A percentile compares a stretch with the other conserved stretches of the same genome.
These are phyloP conservation scores for Beauveria scarabaeidicola DNA, from an alignment of 2,329 filamentous ascomycete genomes.

Conservation along the genomic window DNA sequence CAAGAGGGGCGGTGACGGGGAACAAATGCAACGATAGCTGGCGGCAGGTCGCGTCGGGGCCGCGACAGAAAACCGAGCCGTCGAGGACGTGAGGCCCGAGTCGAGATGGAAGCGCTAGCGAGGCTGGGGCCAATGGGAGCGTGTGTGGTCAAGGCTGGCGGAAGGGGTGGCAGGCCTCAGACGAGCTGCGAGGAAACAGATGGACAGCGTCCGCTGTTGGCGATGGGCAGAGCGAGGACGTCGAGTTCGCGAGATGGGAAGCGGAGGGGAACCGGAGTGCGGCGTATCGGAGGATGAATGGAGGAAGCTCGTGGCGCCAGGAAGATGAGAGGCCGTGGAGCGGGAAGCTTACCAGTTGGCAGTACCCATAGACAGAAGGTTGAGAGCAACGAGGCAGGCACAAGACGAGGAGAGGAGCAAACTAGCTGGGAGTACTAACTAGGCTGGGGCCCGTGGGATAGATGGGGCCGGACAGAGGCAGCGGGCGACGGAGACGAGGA, in stretches of 20 bases:
- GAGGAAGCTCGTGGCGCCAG: conserved; percentile 8
- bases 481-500: not conserved
- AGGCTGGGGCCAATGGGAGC: conserved; percentile 4
- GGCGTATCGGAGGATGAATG: conserved; percentile 10
- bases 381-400: not conserved
- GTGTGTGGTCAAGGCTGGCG: not conserved
- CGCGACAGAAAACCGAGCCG: not conserved
- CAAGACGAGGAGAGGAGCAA: not conserved
- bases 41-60: not conserved
- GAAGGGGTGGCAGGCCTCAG: not conserved
- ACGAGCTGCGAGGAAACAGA: not conserved
- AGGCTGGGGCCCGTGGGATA: not conserved
- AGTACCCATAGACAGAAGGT: conserved; percentile 1
- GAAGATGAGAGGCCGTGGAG: conserved; percentile 4
- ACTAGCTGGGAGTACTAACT: not conserved
- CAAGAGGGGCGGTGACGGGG: not conserved
- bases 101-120: conserved; percentile 4
- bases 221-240: not conserved
- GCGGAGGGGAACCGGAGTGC: not conserved
- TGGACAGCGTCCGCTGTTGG: not conserved
- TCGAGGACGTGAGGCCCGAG: not conserved
- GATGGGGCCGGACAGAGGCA: not conserved
- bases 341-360: not conserved
- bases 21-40: not conserved
- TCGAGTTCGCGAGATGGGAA: conserved; percentile 8